Evolutionary conservation across 2,329 filamentous ascomycete genomes (phyloP).

Genomic region (Cyclaneusma minus): DNA sequence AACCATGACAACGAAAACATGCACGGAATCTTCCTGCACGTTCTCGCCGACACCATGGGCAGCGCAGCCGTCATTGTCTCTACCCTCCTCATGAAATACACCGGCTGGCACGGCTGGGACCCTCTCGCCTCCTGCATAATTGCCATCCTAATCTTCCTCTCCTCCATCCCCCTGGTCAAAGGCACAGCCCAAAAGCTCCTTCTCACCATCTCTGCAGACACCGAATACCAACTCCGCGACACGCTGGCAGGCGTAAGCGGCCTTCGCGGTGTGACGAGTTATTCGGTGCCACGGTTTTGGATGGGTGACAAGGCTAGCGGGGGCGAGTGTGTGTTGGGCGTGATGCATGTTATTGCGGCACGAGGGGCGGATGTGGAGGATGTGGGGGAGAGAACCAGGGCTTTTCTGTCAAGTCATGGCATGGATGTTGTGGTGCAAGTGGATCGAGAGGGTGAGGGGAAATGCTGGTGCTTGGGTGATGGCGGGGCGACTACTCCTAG

Average conservation of each 20-base stretch:
- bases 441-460: conserved; percentile 62
- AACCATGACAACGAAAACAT: conserved; percentile 92
- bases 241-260: conserved; percentile 70
- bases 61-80: conserved; percentile 90
- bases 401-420: conserved; percentile 53
- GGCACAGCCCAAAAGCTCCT: conserved; percentile 72
- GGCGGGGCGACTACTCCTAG: background rate
- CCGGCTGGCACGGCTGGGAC: conserved; percentile 88
- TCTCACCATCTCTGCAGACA: conserved; percentile 67
- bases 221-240: conserved; percentile 79
- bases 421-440: conserved; percentile 81
- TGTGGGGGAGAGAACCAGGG: conserved; percentile 59
- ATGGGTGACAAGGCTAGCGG: conserved; percentile 49
- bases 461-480: conserved; percentile 40
- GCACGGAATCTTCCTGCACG: conserved; percentile 92
- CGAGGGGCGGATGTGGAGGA: conserved; percentile 64
- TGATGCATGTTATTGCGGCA: conserved; percentile 73
- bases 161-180: conserved; percentile 73
- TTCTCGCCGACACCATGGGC: conserved; percentile 85
- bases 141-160: conserved; percentile 82
- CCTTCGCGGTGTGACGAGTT: conserved; percentile 71
- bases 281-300: conserved; percentile 86
- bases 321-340: conserved; percentile 50
- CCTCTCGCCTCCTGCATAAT: conserved; percentile 89
- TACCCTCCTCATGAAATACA: conserved; percentile 72